Percentiles rank a stretch among this genome's conserved stretches.
phyloP scores from a whole-genome alignment of 2,329 filamentous ascomycete species.

The Sporothrix schenckii region DNA sequence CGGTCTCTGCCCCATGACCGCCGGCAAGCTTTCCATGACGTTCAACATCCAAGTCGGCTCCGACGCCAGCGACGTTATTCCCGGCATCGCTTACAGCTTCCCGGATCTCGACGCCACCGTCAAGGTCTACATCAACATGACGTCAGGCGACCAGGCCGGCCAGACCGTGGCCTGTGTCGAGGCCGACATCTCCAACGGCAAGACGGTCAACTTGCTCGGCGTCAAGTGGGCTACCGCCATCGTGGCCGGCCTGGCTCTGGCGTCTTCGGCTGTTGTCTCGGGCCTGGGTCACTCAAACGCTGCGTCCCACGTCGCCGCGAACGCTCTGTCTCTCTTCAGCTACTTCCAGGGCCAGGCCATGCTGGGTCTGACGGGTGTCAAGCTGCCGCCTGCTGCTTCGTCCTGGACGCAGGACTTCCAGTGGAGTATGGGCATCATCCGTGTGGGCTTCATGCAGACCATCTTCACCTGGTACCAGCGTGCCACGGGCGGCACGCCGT shows the following conservation, averaged over 20 bases:
- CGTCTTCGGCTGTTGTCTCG: slow-evolving; percentile 78
- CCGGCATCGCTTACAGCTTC: slow-evolving; percentile 77
- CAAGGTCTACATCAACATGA: slow-evolving; percentile 71
- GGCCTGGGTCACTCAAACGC: slow-evolving; percentile 85
- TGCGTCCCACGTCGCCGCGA: slow-evolving; percentile 82
- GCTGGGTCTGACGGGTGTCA: slow-evolving; percentile 74
- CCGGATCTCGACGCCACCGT: slow-evolving; percentile 82
- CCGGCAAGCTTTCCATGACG: slow-evolving; percentile 57
- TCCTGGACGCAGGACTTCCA: slow-evolving; percentile 91
- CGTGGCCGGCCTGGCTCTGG: slow-evolving; percentile 71
- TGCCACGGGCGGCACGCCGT: slow-evolving; percentile 76
- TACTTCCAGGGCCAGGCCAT: slow-evolving; percentile 89
- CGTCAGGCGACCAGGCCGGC: slow-evolving; percentile 49
- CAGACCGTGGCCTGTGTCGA: slow-evolving; percentile 75
- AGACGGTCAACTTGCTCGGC: slow-evolving; percentile 78
- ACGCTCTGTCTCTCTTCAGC: slow-evolving; percentile 79
- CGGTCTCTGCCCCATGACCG: slow-evolving; percentile 80
- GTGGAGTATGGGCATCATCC: slow-evolving; percentile 90
- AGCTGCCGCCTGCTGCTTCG: slow-evolving; percentile 76
- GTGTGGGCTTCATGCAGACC: slow-evolving; percentile 73
- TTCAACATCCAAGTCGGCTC: slow-evolving; percentile 64
- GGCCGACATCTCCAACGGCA: slow-evolving; percentile 78
- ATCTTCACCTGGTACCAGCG: slow-evolving; percentile 89
- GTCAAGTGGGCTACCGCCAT: slow-evolving; percentile 81
- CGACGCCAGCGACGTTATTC: slow-evolving; percentile 64